These are phyloP conservation scores for Penicillium sp. DNA, from an alignment of 2,329 filamentous ascomycete species.

Conservation along the genomic window DNA sequence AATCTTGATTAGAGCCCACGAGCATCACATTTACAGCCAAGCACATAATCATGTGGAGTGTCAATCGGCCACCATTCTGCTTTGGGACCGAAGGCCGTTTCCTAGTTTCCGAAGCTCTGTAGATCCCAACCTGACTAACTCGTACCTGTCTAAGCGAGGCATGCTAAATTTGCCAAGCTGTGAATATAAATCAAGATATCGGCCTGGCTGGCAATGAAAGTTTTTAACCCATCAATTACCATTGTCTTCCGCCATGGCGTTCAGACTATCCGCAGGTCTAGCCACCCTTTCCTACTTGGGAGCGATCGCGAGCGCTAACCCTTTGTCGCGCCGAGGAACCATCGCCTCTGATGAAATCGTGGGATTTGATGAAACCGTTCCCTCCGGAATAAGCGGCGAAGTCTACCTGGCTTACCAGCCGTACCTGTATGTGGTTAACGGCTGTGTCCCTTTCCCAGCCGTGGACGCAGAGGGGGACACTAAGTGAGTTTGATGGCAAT, in stretches of 20 bases:
- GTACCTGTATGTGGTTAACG: constrained; percentile 55
- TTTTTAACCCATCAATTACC: too few species aligned
- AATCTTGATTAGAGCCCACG: constrained; percentile 5
- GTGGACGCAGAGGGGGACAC: constrained; percentile 60
- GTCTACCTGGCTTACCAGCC: constrained; percentile 59
- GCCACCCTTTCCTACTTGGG: neutral
- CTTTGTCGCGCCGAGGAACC: constrained; percentile 36
- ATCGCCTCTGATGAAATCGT: constrained; percentile 52
- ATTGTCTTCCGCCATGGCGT: neutral
- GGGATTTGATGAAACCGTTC: constrained; percentile 56
- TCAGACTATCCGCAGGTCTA: neutral
- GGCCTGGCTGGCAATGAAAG: neutral
- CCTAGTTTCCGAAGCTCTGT: constrained; percentile 5
- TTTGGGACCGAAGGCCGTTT: constrained; percentile 9
- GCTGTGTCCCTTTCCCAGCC: constrained; percentile 63
- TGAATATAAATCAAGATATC: neutral
- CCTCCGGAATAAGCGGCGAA: constrained; percentile 46
- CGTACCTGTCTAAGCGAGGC: neutral
- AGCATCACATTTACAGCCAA: neutral
- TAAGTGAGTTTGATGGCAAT: constrained; percentile 50
- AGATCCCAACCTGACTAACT: neutral
- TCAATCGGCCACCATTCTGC: constrained; percentile 2
- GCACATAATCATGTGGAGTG: neutral
- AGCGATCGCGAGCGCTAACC: neutral
- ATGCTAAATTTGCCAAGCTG: neutral